These are phyloP conservation scores for Paramecium sonneborni DNA, from an alignment of 73 alveolate genomes.

Conservation along the genomic window DNA sequence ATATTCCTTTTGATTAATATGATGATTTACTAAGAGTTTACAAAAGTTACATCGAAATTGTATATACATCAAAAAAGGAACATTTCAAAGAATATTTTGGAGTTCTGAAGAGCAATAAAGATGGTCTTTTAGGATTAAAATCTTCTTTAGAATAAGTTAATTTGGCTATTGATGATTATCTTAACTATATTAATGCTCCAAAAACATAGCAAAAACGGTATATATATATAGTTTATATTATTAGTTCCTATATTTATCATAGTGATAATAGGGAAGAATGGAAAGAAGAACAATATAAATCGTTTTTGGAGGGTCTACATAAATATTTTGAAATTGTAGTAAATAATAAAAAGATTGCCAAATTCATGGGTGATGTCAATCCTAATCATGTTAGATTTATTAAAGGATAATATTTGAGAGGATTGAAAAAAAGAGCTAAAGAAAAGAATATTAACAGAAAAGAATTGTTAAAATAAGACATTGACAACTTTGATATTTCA, in stretches of 20 bases:
- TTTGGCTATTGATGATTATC: not conserved
- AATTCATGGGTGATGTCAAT: slow-evolving; percentile 46
- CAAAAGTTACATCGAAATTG: not conserved
- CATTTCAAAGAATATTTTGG: slow-evolving; percentile 53
- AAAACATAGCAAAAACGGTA: slow-evolving; percentile 29
- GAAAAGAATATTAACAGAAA: slow-evolving; percentile 45
- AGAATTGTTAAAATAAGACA: slow-evolving; percentile 7
- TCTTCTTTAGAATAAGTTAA: not conserved
- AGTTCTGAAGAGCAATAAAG: not conserved
- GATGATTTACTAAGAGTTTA: slow-evolving; percentile 17
- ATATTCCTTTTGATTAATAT: slow-evolving; percentile 44
- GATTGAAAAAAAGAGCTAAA: slow-evolving; percentile 40
- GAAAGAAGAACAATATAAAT: slow-evolving; percentile 18
- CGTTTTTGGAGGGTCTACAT: slow-evolving; percentile 12
- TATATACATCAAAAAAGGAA: not conserved
- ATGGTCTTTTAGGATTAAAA: slow-evolving; percentile 5
- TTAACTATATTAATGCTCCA: slow-evolving; percentile 36
- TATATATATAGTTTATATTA: too few species aligned
- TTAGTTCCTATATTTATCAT: slow-evolving; percentile 27
- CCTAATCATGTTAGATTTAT: slow-evolving; percentile 52
- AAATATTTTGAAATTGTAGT: slow-evolving; percentile 55
- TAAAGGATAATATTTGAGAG: slow-evolving; percentile 34
- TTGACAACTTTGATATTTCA: slow-evolving; percentile 21
- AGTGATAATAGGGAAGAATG: slow-evolving; percentile 40
- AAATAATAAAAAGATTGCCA: slow-evolving; percentile 26